A percentile compares a stretch with the other conserved stretches of the same genome.
These are phyloP conservation scores for Colletotrichum paranaense DNA, from an alignment of 2,329 filamentous ascomycete genomes.

Conservation along the genomic window DNA sequence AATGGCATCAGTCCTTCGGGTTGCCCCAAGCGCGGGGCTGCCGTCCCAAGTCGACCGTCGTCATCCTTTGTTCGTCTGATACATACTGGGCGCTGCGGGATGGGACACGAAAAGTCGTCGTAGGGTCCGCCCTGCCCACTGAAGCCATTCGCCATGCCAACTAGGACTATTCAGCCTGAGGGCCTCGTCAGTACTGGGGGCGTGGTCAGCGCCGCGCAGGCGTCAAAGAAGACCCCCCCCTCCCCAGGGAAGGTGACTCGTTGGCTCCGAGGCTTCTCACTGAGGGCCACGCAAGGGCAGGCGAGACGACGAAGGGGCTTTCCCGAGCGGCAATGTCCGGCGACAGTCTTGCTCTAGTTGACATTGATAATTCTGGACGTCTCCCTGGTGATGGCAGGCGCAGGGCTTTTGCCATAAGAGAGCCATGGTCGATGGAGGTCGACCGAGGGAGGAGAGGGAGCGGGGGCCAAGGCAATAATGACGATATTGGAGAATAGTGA, in stretches of 20 bases:
- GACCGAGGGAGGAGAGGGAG: slow-evolving; percentile 1
- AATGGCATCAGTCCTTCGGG: slow-evolving; percentile 18
- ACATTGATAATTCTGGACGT: neutral
- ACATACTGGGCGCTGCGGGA: slow-evolving; percentile 11
- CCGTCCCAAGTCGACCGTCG: slow-evolving; percentile 20
- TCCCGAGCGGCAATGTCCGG: slow-evolving; percentile 11
- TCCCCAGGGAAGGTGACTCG: slow-evolving; percentile 24
- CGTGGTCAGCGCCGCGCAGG: neutral
- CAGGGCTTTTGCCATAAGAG: neutral
- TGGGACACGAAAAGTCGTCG: neutral
- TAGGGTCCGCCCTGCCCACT: neutral
- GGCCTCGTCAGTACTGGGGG: slow-evolving; percentile 1
- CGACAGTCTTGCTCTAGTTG: slow-evolving; percentile 1
- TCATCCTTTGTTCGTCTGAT: slow-evolving; percentile 30
- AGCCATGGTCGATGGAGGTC: neutral
- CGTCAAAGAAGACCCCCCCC: neutral
- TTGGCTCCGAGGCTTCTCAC: slow-evolving; percentile 14
- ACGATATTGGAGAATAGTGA: slow-evolving; percentile 2
- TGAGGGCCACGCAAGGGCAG: neutral
- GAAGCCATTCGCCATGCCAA: neutral
- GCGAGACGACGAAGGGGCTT: neutral
- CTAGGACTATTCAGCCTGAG: slow-evolving; percentile 8
- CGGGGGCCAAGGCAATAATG: neutral
- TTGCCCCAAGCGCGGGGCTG: slow-evolving; percentile 26
- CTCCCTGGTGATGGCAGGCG: slow-evolving; percentile 14